Base-by-base conservation (phyloP, 208 protist species). In the Acanthamoeba triangularis region DNA sequence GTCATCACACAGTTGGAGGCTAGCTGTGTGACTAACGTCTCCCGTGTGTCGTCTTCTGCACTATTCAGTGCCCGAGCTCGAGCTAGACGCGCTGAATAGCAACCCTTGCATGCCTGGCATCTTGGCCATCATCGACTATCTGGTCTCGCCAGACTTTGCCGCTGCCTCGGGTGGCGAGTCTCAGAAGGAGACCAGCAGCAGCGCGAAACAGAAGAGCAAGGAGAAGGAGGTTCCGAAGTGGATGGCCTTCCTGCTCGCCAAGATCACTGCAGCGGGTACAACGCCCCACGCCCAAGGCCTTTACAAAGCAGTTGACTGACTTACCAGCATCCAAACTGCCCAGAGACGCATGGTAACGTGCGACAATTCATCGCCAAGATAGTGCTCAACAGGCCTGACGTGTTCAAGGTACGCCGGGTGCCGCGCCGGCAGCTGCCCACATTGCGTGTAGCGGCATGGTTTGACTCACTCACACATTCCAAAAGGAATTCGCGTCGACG, bases 281-380 rank as follows among this genome's bases (percentile, higher is more conserved):
- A 95, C 8, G 25, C 47, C 33, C 47, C 1, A 59, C 16, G 25
- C 30, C 30, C 63, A 59, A 18, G n/a, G 20, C 54, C 44, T 10
- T 13, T 90, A 10, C 33, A 1, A 5, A 25, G 20, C 80, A 25
- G 2, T 23, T 5, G 4, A 41, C 90, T 85, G 44, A 56, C 35
- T 61, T 33, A 16, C 35, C 49, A 41, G 49, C 14, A 20, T 16
- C 28, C 11, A 82, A 23, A 80, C 4, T 59, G 28, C 25, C 52
- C 74, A 95, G 92, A 95, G 18, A 95, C 92, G 76, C 92, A 97
- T 28, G 10, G 93, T 3, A 98, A 98, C 49, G 97, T 98, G 37
- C 90, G 94, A 49, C 90, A 98, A 20, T 98, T 98, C 61, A 84
- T 98, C 8, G 74, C 80, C 59, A 98, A 98, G 35, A 76, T 98